Evolutionary conservation across 257 asterid genomes (phyloP), one percentile per base, ranked within the genome.

Genomic region (Nicotiana obtusifolia): DNA sequence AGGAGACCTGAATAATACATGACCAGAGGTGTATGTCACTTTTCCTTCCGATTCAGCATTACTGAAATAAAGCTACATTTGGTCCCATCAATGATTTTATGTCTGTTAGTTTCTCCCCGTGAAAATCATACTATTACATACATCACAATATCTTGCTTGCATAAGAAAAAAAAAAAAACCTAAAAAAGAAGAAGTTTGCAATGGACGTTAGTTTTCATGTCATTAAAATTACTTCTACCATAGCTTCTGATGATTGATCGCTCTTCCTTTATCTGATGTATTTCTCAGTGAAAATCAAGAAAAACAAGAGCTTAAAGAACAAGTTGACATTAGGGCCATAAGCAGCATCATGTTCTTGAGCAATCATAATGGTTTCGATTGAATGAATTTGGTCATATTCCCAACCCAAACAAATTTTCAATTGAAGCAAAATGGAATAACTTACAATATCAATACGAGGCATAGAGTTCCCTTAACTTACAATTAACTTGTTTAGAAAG

Each of bases 291-390:
- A 89, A 88, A 88, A 82, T 88, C 82, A 86, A 88, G 80, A 89
- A 88, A 88, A 82, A 89, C 80, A 86, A 88, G 84, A 82, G 82
- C 92, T 89, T 92, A 89, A 85, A 80, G 86, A 90, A 85, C 93
- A 93, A 93, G 97, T 87, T 88, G 95, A 88, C 88, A 87, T 89
- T 85, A 52, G 95, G 92, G 77, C 92, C 92, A 88, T 90, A 75
- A 85, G 19, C 56, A 85, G 92, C 92, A 93, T 30, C 73, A 65
- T 65, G 73, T 89, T 84, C 85, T 87, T 89, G 91, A 88, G 95
- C 78, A 83, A 85, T 90, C 90, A 92, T 92, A 90, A 91, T 90
- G 84, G 88, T 89, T 88, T 91, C 56, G 15, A 49, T 82, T 87
- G 89, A 85, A 78, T 86, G 86, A 88, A 89, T 90, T 94, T 88